Conservation (phyloP, 148 eudicot species). For the Hydrangea macrophylla region DNA sequence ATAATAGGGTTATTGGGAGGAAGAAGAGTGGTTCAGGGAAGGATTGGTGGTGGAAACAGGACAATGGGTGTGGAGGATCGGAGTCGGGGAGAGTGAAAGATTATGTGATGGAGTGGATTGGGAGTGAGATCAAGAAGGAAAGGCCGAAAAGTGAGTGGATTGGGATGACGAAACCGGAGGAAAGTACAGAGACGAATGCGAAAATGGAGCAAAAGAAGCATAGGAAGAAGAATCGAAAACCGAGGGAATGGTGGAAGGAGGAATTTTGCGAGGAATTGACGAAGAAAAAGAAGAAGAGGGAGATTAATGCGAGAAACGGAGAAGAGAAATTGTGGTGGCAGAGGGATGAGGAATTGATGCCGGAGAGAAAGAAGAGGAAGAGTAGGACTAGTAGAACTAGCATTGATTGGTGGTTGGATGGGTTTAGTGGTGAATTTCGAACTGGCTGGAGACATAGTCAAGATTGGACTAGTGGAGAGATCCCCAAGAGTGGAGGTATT, state of each 20-base stretch:
- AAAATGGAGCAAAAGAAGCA: slow-evolving; percentile 48
- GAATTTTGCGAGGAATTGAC: slow-evolving; percentile 85
- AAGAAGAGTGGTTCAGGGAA: slow-evolving; percentile 56
- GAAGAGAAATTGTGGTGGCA: slow-evolving; percentile 83
- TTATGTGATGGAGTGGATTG: slow-evolving; percentile 98
- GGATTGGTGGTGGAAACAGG: slow-evolving; percentile 99
- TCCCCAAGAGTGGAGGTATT: slow-evolving; percentile 88
- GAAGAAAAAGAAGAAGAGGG: slow-evolving; percentile 66
- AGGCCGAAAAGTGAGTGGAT: slow-evolving; percentile 60
- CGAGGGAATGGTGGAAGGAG: slow-evolving; percentile 99
- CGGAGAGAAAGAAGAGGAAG: slow-evolving; percentile 66
- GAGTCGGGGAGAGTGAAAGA: slow-evolving; percentile 81
- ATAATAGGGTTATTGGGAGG: slow-evolving; percentile 42
- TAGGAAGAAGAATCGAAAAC: slow-evolving; percentile 68
- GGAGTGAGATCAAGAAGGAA: slow-evolving; percentile 89
- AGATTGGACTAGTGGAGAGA: slow-evolving; percentile 69
- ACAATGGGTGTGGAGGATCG: slow-evolving; percentile 40
- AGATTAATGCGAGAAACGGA: slow-evolving; percentile 30
- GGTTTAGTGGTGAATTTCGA: slow-evolving; percentile 74
- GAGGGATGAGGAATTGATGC: slow-evolving; percentile 67
- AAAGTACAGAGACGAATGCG: neutral
- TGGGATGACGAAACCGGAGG: slow-evolving; percentile 27
- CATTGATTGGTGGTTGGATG: slow-evolving; percentile 95
- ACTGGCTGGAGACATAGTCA: slow-evolving; percentile 70
- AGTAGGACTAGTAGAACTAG: slow-evolving; percentile 64